Evolutionary conservation across 169 alveolate genomes (phyloP).

Genomic region (Cryptosporidium parvum): DNA sequence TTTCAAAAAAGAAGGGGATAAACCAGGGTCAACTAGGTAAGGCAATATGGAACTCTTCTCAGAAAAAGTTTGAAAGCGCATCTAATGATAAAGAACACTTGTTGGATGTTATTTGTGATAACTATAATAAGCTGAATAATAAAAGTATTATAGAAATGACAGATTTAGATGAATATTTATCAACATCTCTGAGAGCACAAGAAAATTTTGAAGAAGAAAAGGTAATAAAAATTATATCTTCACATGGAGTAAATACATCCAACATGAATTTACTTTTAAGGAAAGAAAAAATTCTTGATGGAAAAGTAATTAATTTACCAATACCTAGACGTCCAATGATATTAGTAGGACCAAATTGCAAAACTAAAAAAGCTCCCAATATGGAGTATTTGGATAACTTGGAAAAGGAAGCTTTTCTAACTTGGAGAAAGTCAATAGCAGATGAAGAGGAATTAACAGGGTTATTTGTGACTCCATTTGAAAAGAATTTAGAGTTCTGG

Average conservation of each 20-base stretch:
- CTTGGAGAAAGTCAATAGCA: constrained; percentile 91
- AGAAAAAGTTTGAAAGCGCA: constrained; percentile 1
- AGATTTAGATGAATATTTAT: constrained; percentile 49
- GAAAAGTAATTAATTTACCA: constrained; percentile 9
- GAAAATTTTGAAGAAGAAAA: constrained; percentile 61
- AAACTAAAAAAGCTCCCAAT: background rate
- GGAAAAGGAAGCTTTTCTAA: constrained; percentile 88
- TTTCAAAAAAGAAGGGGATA: constrained; percentile 56
- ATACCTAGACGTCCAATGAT: constrained; percentile 73
- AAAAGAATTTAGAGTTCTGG: constrained; percentile 98
- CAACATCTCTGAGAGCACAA: constrained; percentile 71
- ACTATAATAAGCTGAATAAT: constrained; percentile 55
- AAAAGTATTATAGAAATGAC: constrained; percentile 73
- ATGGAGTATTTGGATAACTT: constrained; percentile 76
- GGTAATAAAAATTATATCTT: constrained; percentile 32
- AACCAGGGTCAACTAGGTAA: constrained; percentile 56
- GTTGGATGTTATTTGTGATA: constrained; percentile 59
- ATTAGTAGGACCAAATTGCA: constrained; percentile 59
- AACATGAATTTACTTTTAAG: constrained; percentile 1
- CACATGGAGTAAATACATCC: background rate
- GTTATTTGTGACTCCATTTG: constrained; percentile 96
- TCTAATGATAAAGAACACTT: constrained; percentile 39
- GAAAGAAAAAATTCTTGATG: background rate
- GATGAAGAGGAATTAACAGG: constrained; percentile 92
- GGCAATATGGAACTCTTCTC: constrained; percentile 63